phyloP scores from a whole-genome alignment of 371 early-diverging fungal genomes.

The Mucor ambiguus region DNA sequence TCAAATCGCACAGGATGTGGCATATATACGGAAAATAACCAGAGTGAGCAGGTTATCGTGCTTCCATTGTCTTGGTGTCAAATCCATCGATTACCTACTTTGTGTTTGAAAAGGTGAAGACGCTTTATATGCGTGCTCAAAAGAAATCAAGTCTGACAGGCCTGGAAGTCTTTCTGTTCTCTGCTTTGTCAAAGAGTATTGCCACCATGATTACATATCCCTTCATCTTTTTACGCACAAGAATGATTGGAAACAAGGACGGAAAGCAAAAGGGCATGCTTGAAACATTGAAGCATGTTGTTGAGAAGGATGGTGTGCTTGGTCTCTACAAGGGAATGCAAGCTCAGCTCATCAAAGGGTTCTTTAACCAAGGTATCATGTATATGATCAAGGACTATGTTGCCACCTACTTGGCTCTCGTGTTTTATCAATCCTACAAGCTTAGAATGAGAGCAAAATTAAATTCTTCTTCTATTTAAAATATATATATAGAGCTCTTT shows the following conservation, averaged over 20 bases:
- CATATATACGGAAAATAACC: not conserved
- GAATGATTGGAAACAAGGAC: slow-evolving; percentile 34
- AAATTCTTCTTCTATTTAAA: not conserved
- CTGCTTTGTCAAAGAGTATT: slow-evolving; percentile 58
- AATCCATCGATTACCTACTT: slow-evolving; percentile 69
- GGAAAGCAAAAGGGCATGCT: slow-evolving; percentile 39
- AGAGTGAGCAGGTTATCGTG: slow-evolving; percentile 50
- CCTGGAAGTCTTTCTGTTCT: slow-evolving; percentile 57
- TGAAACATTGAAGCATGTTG: slow-evolving; percentile 42
- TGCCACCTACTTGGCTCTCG: slow-evolving; percentile 51
- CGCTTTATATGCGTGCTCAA: slow-evolving; percentile 32
- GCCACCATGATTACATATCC: slow-evolving; percentile 66
- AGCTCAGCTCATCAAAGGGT: slow-evolving; percentile 64
- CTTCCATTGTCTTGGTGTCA: slow-evolving; percentile 58
- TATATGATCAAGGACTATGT: slow-evolving; percentile 70
- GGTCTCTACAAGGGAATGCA: slow-evolving; percentile 62
- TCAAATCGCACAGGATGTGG: not conserved
- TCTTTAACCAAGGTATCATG: slow-evolving; percentile 67
- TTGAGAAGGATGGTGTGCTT: slow-evolving; percentile 46
- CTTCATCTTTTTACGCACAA: slow-evolving; percentile 59
- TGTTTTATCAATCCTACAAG: slow-evolving; percentile 50
- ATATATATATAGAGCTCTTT: not conserved
- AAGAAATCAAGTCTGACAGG: slow-evolving; percentile 40
- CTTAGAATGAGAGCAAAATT: slow-evolving; percentile 24
- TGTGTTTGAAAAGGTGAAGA: slow-evolving; percentile 59